Evolutionary conservation across 495 filamentous ascomycete genomes (phyloP).

Genomic region (Neurospora intermedia): DNA sequence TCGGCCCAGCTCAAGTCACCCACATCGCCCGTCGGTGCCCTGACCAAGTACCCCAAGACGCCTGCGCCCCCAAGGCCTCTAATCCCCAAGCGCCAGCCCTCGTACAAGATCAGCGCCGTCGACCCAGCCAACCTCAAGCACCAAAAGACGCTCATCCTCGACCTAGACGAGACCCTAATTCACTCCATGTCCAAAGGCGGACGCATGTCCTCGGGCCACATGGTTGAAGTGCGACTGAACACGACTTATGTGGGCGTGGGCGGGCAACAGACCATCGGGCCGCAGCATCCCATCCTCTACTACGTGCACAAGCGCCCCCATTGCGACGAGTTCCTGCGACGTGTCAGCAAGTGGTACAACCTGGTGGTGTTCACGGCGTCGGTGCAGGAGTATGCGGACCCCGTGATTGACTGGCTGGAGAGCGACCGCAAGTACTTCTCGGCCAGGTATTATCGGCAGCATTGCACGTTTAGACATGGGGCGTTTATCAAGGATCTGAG

Average conservation of each 20-base stretch:
- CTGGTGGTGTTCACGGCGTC: conserved; percentile 94
- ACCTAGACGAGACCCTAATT: conserved; percentile 94
- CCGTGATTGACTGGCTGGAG: conserved; percentile 98
- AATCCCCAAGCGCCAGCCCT: conserved; percentile 75
- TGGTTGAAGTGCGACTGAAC: conserved; percentile 93
- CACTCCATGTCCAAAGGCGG: conserved; percentile 96
- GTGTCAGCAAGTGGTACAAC: conserved; percentile 94
- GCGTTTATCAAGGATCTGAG: conserved; percentile 97
- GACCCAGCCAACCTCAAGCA: conserved; percentile 35
- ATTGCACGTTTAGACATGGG: conserved; percentile 89
- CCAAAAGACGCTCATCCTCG: conserved; percentile 89
- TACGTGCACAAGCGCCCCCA: conserved; percentile 97
- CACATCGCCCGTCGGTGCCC: conserved; percentile 65
- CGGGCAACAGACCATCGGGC: conserved; percentile 55
- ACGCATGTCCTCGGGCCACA: conserved; percentile 90
- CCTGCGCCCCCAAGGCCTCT: conserved; percentile 82
- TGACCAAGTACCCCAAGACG: conserved; percentile 82
- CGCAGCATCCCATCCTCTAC: conserved; percentile 93
- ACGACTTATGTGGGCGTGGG: conserved; percentile 50
- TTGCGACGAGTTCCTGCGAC: conserved; percentile 92
- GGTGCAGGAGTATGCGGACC: conserved; percentile 97
- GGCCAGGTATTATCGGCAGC: conserved; percentile 84
- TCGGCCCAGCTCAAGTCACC: conserved; percentile 71
- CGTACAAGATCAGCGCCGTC: conserved; percentile 46
- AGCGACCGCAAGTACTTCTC: conserved; percentile 92